These are phyloP conservation scores for Aspergillus sp. DNA, from an alignment of 2,329 filamentous ascomycete genomes.

Conservation along the genomic window DNA sequence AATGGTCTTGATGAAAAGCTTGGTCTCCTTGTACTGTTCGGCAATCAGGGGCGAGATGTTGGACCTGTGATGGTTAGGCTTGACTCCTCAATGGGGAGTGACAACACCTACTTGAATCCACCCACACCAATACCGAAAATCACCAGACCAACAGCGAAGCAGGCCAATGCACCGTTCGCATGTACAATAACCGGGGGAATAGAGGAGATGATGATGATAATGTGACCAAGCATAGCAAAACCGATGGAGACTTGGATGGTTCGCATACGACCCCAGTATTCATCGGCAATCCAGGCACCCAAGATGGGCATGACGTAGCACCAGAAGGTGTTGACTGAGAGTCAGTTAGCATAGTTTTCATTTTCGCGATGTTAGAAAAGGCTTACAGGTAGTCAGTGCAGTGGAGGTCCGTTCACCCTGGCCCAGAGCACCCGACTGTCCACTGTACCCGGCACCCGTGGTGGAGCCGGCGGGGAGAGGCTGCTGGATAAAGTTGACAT, in stretches of 20 bases:
- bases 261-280: conserved; percentile 68
- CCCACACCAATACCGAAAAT: conserved; percentile 74
- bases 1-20: conserved; percentile 57
- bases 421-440: conserved; percentile 55
- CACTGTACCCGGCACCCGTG: conserved; percentile 50
- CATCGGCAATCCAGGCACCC: conserved; percentile 67
- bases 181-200: conserved; percentile 64
- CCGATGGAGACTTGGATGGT: conserved; percentile 69
- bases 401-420: conserved; percentile 61
- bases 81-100: background rate
- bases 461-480: conserved; percentile 56
- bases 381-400: conserved; percentile 51
- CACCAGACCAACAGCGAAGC: conserved; percentile 65
- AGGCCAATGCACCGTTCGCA: conserved; percentile 59
- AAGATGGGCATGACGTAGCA: conserved; percentile 63
- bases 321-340: conserved; percentile 61
- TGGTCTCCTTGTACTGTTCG: conserved; percentile 66
- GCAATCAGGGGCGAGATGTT: conserved; percentile 74
- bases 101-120: conserved; percentile 65
- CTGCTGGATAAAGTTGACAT: conserved; percentile 65
- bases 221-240: conserved; percentile 67
- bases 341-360: background rate
- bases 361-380: conserved; percentile 3
- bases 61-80: conserved; percentile 38
- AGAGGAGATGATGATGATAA: conserved; percentile 68